These are phyloP conservation scores for Leishmania aethiopica DNA, from an alignment of 208 protist genomes.

Conservation along the genomic window DNA sequence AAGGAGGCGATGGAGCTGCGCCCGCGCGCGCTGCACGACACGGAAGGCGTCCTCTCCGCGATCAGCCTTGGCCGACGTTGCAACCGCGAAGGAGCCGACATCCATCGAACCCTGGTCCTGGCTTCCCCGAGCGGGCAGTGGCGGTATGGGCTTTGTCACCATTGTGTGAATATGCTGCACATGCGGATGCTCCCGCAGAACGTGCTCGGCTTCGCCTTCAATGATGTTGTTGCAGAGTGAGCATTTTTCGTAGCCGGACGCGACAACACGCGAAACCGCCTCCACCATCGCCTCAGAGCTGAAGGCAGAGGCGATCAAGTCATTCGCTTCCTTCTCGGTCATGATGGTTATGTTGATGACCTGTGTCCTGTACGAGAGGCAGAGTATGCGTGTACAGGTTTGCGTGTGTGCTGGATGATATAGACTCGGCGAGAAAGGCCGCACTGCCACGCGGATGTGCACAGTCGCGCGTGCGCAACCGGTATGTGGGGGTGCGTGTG, in stretches of 20 bases:
- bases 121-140: not conserved
- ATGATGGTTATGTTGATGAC: not conserved
- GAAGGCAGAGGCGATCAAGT: not conserved
- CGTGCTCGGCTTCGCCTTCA: constrained; percentile 14
- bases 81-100: constrained; percentile 42
- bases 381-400: not conserved
- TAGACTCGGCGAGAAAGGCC: not conserved
- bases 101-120: not conserved
- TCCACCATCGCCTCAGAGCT: not conserved
- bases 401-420: not conserved
- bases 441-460: not conserved
- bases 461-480: not conserved
- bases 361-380: not conserved
- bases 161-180: constrained; percentile 12
- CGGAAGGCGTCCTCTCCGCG: constrained; percentile 48
- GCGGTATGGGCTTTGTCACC: not conserved
- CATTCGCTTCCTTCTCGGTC: not conserved
- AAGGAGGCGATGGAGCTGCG: constrained; percentile 48
- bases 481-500: not conserved
- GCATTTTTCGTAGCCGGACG: constrained; percentile 30
- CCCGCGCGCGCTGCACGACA: constrained; percentile 43
- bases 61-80: constrained; percentile 40
- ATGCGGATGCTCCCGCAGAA: constrained; percentile 35
- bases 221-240: constrained; percentile 48
- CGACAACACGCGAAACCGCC: not conserved